A percentile compares a stretch with the other conserved stretches of the same genome.
These are phyloP conservation scores for Malassezia yamatoensis DNA, from an alignment of 1,284 basidiomycete genomes.

Conservation along the genomic window DNA sequence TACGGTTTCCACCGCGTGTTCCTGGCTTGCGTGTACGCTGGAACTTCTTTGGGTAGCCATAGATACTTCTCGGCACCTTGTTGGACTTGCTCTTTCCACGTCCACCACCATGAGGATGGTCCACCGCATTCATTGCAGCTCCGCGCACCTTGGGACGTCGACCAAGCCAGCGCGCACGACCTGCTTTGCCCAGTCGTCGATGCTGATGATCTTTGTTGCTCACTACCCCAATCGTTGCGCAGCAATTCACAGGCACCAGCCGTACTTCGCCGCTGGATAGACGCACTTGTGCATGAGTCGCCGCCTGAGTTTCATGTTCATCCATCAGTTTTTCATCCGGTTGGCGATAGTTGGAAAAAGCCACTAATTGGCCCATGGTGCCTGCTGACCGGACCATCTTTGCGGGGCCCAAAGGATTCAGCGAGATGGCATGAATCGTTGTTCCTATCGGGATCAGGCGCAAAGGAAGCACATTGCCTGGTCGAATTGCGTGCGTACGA, in stretches of 20 bases:
- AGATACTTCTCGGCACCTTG: constrained; percentile 55
- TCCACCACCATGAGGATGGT: constrained; percentile 96
- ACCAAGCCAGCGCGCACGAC: constrained; percentile 78
- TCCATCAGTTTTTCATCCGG: constrained; percentile 2
- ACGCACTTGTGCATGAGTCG: constrained; percentile 67
- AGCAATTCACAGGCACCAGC: constrained; percentile 69
- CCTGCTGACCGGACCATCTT: constrained; percentile 83
- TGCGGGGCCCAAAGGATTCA: constrained; percentile 66
- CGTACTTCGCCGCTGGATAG: constrained; percentile 88
- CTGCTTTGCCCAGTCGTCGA: constrained; percentile 78
- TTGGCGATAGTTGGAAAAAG: constrained; percentile 28
- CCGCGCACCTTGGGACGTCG: constrained; percentile 78
- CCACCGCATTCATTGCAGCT: constrained; percentile 94
- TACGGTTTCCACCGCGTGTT: constrained; percentile 75
- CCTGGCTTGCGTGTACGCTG: constrained; percentile 83
- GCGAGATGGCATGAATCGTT: constrained; percentile 73
- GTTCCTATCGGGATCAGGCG: constrained; percentile 85
- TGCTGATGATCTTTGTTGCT: constrained; percentile 86
- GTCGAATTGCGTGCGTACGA: constrained; percentile 71
- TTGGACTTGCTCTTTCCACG: constrained; percentile 95
- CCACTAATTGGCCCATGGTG: constrained; percentile 63
- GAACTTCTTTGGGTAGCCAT: constrained; percentile 85
- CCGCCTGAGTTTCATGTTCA: constrained; percentile 49
- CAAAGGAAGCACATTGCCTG: constrained; percentile 86
- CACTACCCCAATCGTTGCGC: constrained; percentile 80